phyloP scores from a whole-genome alignment of 768 basidiomycete species.

The Austroboletus eburneus region DNA sequence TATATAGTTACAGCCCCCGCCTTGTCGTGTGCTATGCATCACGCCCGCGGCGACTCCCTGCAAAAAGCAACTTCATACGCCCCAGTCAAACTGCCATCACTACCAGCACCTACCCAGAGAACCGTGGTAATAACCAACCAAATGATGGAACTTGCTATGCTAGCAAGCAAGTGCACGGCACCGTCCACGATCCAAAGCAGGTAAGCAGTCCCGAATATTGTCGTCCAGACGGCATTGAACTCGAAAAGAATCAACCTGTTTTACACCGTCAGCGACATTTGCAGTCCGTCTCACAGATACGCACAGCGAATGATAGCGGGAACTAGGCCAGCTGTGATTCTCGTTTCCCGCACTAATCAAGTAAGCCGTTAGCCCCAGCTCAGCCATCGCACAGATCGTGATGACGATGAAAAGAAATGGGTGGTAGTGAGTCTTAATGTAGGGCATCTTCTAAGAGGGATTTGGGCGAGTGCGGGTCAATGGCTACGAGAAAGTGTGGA shows the following conservation, averaged over 20 bases:
- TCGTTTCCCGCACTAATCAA: slow-evolving; percentile 68
- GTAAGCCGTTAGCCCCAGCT: slow-evolving; percentile 72
- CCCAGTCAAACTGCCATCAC: background rate
- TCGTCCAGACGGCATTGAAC: slow-evolving; percentile 73
- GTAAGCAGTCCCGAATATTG: slow-evolving; percentile 64
- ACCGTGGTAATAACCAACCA: slow-evolving; percentile 65
- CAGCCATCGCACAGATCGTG: slow-evolving; percentile 61
- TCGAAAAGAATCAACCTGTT: slow-evolving; percentile 52
- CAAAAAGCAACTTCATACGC: slow-evolving; percentile 5
- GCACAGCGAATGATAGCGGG: slow-evolving; percentile 62
- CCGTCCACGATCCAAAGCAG: slow-evolving; percentile 68
- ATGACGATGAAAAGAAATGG: slow-evolving; percentile 63
- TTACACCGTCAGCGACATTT: slow-evolving; percentile 3
- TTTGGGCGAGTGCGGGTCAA: slow-evolving; percentile 8
- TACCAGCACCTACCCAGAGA: slow-evolving; percentile 54
- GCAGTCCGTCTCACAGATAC: slow-evolving; percentile 21
- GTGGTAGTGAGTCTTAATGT: slow-evolving; percentile 52
- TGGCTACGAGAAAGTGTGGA: slow-evolving; percentile 8
- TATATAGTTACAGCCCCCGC: slow-evolving; percentile 52
- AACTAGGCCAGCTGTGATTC: slow-evolving; percentile 54
- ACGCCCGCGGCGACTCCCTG: slow-evolving; percentile 67
- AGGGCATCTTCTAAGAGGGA: slow-evolving; percentile 30
- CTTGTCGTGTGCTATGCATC: slow-evolving; percentile 59
- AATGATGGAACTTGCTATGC: slow-evolving; percentile 69
- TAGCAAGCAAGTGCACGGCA: slow-evolving; percentile 64